phyloP scores from a whole-genome alignment of 768 basidiomycete species.

The Russula sp. region DNA sequence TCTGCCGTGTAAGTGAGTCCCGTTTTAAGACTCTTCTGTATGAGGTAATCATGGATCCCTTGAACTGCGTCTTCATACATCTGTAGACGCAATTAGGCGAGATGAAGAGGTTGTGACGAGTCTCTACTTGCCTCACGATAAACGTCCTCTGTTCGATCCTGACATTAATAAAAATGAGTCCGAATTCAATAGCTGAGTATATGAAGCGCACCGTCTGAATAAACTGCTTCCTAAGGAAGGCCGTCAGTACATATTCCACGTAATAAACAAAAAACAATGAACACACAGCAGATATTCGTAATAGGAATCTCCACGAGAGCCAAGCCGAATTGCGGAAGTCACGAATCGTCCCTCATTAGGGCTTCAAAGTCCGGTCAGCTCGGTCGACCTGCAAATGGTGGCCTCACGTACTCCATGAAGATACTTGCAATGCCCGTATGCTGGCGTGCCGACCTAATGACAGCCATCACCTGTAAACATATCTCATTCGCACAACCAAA shows the following conservation, averaged over 20 bases:
- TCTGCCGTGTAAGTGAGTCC: constrained; percentile 79
- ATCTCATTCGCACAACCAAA: background rate
- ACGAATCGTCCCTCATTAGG: constrained; percentile 53
- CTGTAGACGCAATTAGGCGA: constrained; percentile 39
- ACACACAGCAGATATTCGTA: constrained; percentile 86
- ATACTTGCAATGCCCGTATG: constrained; percentile 80
- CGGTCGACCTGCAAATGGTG: background rate
- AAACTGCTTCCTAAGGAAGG: constrained; percentile 60
- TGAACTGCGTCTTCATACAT: constrained; percentile 90
- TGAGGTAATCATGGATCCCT: constrained; percentile 71
- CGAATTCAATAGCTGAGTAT: background rate
- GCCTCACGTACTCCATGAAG: constrained; percentile 61
- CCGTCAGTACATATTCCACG: constrained; percentile 21
- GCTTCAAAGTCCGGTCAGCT: constrained; percentile 36
- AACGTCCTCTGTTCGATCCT: constrained; percentile 71
- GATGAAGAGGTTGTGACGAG: constrained; percentile 1
- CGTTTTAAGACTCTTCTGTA: constrained; percentile 57
- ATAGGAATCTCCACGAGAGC: constrained; percentile 89
- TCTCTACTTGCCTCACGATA: constrained; percentile 63
- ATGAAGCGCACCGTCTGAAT: constrained; percentile 57
- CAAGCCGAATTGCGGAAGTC: constrained; percentile 76
- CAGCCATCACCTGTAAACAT: constrained; percentile 55
- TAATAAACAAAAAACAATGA: constrained; percentile 15
- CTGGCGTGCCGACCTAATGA: constrained; percentile 59
- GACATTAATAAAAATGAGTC: constrained; percentile 20